Evolutionary conservation across 2,329 filamentous ascomycete genomes (phyloP), one percentile per base, ranked within the genome.

Genomic region (Elsinoe fawcettii): DNA sequence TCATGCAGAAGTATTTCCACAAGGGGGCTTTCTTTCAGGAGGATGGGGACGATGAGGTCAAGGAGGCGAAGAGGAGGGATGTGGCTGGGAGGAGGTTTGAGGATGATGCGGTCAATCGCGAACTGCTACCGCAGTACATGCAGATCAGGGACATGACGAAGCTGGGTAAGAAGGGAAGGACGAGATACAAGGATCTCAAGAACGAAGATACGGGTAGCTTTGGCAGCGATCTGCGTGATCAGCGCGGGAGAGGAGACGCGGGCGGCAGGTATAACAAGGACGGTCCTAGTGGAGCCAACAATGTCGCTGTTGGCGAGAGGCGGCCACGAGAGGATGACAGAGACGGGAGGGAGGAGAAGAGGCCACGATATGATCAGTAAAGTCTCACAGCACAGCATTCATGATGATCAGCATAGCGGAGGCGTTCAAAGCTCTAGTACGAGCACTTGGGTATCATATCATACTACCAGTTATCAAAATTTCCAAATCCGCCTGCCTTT

Each of bases 1-100:
- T 84, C 70, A 89, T 97, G 87, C 91, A 96, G 68, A 90, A 91
- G 69, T 99, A 97, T 75, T 91, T 89, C 72, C 93, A 99, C 78
- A 92, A 91, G 74, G 93, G 93, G 51, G 93, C 93, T 14, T 99
- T 97, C 75, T 97, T 89, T 76, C 87, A 87, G 63, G 89, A 91
- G 55, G 88, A 95, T 65, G 66, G 66, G 27, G 61, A 67, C 37
- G 66, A 71, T 25, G 83, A 88, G 61, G 88, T 89, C 0, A 76
- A 96, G 46, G 88, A 87, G 0, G 76, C 96, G 34, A 84, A 88
- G 61, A 81, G 85, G 67, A 80, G 93, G 47, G 88, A 96, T 67
- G 79, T 96, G 62, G 95, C 95, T 83, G 91, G 91, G 12, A 82
- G 86, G 1, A 77, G 82, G 53, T 95, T 93, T 64, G 84, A 81